phyloP scores from a whole-genome alignment of 345 rosid genomes.

The Salix caprea region DNA sequence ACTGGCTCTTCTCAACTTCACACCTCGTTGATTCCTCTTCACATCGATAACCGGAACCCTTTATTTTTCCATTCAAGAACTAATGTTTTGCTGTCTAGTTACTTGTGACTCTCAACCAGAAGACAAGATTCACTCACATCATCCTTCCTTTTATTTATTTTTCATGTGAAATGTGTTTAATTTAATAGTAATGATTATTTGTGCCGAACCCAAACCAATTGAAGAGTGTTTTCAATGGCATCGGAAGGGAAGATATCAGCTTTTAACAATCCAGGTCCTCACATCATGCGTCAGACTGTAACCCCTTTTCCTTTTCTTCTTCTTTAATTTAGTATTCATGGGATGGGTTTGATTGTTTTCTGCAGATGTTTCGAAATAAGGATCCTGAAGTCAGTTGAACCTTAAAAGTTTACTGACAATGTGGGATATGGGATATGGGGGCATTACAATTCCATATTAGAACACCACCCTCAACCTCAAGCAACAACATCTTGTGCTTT shows the following conservation, averaged over 20 bases:
- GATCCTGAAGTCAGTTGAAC: constrained; percentile 89
- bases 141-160: not conserved
- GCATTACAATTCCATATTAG: no score
- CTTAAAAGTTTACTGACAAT: constrained; percentile 46
- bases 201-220: not conserved
- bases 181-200: not conserved
- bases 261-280: constrained; percentile 76
- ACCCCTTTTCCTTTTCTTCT: not conserved
- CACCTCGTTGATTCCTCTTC: no score
- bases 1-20: no score
- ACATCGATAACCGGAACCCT: not conserved
- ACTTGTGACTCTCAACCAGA: not conserved
- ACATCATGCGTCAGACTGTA: constrained; percentile 89
- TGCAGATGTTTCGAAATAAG: constrained; percentile 91
- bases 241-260: constrained; percentile 65
- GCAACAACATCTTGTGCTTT: no score
- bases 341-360: not conserved
- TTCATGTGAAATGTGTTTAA: not conserved
- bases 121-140: no score
- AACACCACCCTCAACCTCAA: no score
- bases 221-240: constrained; percentile 60
- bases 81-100: not conserved
- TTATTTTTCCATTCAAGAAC: not conserved
- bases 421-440: no score
- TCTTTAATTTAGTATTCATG: not conserved